Conservation (phyloP, 2,329 filamentous ascomycete species). For the Colletotrichum sp. region DNA sequence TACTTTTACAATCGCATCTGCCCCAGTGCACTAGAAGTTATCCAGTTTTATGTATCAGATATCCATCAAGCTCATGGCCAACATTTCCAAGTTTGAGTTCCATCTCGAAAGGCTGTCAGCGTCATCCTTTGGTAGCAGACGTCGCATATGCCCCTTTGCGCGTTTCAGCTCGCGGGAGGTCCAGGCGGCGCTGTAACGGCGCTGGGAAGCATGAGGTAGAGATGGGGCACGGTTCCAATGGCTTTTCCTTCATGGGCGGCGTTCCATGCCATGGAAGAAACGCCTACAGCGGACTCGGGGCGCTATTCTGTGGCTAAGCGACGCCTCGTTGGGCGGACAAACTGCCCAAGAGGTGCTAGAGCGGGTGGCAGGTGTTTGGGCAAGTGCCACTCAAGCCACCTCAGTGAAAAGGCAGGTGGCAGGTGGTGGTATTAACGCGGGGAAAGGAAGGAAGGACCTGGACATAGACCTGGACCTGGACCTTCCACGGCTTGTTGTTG, state of each 20-base stretch:
- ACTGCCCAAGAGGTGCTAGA: neutral
- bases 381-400: neutral
- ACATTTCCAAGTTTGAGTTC: neutral
- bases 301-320: neutral
- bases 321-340: neutral
- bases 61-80: neutral
- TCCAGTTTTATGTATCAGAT: neutral
- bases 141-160: slow-evolving; percentile 11
- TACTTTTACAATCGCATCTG: neutral
- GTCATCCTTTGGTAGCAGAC: neutral
- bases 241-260: neutral
- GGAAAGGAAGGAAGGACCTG: neutral
- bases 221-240: neutral
- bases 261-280: neutral
- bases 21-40: neutral
- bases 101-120: neutral
- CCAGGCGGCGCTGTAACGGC: slow-evolving; percentile 13
- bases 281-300: neutral
- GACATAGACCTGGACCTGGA: neutral
- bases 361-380: neutral
- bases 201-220: neutral
- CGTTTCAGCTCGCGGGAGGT: slow-evolving; percentile 16
- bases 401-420: neutral
- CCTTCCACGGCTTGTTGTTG: neutral
- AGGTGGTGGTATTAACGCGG: neutral